Evolutionary conservation across 371 early-diverging fungal species (phyloP).

Genomic region (Vavraia culicis): DNA sequence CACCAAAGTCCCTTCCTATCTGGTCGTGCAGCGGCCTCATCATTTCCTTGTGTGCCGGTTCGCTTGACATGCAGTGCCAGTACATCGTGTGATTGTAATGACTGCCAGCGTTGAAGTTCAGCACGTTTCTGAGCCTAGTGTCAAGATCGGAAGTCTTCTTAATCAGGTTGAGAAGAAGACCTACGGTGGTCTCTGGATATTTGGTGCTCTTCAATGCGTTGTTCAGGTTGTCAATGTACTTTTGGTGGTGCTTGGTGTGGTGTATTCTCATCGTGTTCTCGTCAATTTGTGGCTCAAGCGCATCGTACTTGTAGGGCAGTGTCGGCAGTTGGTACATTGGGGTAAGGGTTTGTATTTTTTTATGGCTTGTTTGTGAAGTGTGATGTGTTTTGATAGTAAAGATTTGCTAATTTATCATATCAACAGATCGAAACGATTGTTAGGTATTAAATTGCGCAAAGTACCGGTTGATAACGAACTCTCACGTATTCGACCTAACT

Average conservation of each 20-base stretch:
- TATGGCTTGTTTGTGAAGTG: no score
- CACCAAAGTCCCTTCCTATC: constrained; percentile 61
- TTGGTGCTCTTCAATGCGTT: constrained; percentile 43
- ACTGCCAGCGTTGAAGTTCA: constrained; percentile 83
- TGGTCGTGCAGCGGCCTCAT: constrained; percentile 46
- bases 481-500: no score
- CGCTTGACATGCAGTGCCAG: constrained; percentile 71
- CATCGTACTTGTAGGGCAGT: constrained; percentile 32
- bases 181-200: background rate
- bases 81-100: constrained; percentile 87
- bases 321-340: no score
- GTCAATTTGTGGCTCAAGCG: constrained; percentile 34
- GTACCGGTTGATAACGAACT: no score
- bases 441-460: no score
- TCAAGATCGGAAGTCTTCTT: constrained; percentile 49
- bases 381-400: no score
- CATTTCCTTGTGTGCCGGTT: constrained; percentile 46
- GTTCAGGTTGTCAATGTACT: constrained; percentile 52
- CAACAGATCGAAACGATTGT: no score
- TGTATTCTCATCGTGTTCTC: constrained; percentile 81
- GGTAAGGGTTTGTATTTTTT: no score
- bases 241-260: constrained; percentile 76
- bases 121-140: constrained; percentile 50
- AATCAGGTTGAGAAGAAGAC: constrained; percentile 45
- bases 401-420: no score